These are phyloP conservation scores for Fusarium scirpi DNA, from an alignment of 2,329 filamentous ascomycete species.

Conservation along the genomic window DNA sequence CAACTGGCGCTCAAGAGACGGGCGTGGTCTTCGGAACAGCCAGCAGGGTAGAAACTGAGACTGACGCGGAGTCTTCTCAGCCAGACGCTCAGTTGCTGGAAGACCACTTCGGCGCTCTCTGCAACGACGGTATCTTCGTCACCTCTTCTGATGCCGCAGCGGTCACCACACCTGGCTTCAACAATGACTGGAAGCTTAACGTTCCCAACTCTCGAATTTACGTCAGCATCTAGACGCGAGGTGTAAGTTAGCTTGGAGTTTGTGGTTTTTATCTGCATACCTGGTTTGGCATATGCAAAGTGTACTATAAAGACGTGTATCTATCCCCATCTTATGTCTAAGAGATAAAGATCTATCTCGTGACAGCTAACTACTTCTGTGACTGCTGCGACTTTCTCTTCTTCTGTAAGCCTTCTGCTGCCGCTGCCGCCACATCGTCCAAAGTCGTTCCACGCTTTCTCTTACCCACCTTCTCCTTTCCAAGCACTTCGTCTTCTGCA, in stretches of 20 bases:
- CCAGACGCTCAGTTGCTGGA: conserved; percentile 45
- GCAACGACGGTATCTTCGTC: conserved; percentile 70
- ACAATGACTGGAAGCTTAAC: conserved; percentile 52
- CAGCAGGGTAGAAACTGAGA: conserved; percentile 24
- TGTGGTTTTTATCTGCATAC: background rate
- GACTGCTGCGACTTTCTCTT: conserved; percentile 53
- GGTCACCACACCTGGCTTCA: conserved; percentile 46
- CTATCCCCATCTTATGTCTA: conserved; percentile 12
- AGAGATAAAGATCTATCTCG: background rate
- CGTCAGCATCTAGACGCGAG: conserved; percentile 13
- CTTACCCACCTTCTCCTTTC: conserved; percentile 67
- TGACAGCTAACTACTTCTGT: background rate
- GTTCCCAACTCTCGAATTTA: conserved; percentile 52
- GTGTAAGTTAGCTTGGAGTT: conserved; percentile 1
- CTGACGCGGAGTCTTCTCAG: conserved; percentile 1
- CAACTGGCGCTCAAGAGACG: conserved; percentile 11
- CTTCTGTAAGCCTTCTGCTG: conserved; percentile 61
- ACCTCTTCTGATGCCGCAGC: conserved; percentile 42
- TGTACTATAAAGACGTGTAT: conserved; percentile 28
- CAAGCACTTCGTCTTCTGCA: conserved; percentile 71
- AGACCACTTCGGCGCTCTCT: conserved; percentile 71
- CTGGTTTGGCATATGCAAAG: background rate
- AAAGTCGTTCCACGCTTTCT: conserved; percentile 67
- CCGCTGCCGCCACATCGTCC: conserved; percentile 66
- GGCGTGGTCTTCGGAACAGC: conserved; percentile 53